Base-by-base conservation (phyloP, 192 early-diverging fungal genomes). In the Linnemannia schmuckeri region DNA sequence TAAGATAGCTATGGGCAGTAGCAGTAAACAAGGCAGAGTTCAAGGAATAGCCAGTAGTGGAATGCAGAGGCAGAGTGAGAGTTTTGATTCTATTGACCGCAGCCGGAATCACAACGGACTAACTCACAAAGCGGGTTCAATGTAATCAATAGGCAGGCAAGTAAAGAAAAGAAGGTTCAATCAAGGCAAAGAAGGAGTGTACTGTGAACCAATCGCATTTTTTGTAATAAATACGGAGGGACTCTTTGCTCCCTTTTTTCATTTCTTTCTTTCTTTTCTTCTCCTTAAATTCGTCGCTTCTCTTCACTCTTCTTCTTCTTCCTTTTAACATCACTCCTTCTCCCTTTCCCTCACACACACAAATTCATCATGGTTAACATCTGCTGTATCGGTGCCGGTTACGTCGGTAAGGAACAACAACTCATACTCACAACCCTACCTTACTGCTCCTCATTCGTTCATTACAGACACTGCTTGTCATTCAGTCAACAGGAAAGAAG, bases 351-450 rank as follows among this genome's bases (percentile, higher is more conserved):
- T 30, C 27, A 17, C 46, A 33, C 44, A 46, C 47, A 47, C 18
- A n/a, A 24, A 52, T 30, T 38, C 74, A 85, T 49, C 68, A 86
- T 86, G 83, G 83, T 86, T 57, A 95, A 95, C 88, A 96, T 98
- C 71, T 97, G 97, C 91, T 98, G 96, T 88, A 95, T 98, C 83
- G 97, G 97, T 72, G 97, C 97, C 75, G 97, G 97, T 72, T 98
- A 98, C 89, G 97, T 98, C 66, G 97, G 97, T 96, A 90, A 80
- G 93, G 85, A 69, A 18, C 20, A 13, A 22, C 20, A 22, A 3
- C 35, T 68, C 68, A 41, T 27, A 6, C 49, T 47, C n/a, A 15
- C 38, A n/a, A 22, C 52, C 37, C 33, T 75, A 63, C 72, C n/a
- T 57, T 37, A 37, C 37, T 37, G 37, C 37, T 75, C 40, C 27